Conservation (phyloP, 2,329 filamentous ascomycete genomes). For the Scolecobasidium constrictum region DNA sequence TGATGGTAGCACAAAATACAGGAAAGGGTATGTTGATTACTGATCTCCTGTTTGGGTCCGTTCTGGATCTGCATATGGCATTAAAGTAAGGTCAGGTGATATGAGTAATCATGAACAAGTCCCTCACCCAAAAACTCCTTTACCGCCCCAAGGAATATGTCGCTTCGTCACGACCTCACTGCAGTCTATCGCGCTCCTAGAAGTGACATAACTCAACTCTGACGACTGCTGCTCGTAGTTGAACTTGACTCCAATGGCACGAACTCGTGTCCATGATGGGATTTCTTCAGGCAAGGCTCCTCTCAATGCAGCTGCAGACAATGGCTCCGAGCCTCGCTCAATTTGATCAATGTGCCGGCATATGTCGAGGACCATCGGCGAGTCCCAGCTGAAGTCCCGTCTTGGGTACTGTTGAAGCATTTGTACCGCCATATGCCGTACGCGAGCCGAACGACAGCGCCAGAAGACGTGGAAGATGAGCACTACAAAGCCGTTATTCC, state of each 20-base stretch:
- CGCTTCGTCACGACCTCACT: too few relatives aligned
- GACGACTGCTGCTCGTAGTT: not conserved
- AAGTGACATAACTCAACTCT: not conserved
- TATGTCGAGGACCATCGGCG: not conserved
- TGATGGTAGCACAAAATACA: too few relatives aligned
- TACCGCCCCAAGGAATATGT: too few relatives aligned
- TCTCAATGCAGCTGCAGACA: not conserved
- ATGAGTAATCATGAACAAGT: too few relatives aligned
- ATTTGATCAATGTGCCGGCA: not conserved
- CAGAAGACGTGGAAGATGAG: not conserved
- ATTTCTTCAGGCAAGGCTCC: not conserved
- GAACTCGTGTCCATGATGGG: not conserved
- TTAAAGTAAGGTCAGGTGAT: too few relatives aligned
- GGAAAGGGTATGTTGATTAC: too few relatives aligned
- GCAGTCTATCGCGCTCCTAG: not conserved
- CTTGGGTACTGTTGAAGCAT: not conserved
- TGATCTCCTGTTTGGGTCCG: too few relatives aligned
- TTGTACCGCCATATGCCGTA: not conserved
- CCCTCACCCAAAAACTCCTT: too few relatives aligned
- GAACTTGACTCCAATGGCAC: not conserved
- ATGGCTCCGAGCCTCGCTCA: not conserved
- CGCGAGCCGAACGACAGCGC: not conserved
- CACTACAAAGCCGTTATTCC: not conserved
- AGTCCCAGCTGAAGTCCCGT: not conserved
- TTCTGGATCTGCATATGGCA: too few relatives aligned